Base-by-base conservation (phyloP, 306 rosid species). In the Elaeagnus macrophylla region DNA sequence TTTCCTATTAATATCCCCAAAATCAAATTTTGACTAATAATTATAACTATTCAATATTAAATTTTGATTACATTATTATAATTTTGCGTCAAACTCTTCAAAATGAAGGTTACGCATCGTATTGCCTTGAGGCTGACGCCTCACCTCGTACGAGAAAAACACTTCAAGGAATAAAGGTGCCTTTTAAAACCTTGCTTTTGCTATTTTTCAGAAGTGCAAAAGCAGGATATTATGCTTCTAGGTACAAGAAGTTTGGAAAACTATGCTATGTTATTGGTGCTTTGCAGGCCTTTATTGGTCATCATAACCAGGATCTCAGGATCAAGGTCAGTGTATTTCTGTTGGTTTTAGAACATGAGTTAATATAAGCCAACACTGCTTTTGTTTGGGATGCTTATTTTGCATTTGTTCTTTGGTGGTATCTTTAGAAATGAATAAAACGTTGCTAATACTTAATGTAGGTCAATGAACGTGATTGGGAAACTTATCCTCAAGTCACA, bases 181-280 rank as follows among this genome's bases (percentile, higher is more conserved):
- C n/a, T n/a, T n/a, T n/a, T n/a, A n/a, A n/a, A n/a, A n/a, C n/a
- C n/a, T 62, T 16, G 51, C 42, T 48, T 42, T n/a, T 20, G 16
- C 41, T 50, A 50, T 62, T 59, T 72, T 70, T 67, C 72, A 91
- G 99, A 87, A 91, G 93, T 55, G 99, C 99, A 17, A 91, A 86
- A 74, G 99, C 96, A 38, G 99, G 99, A 7, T 91, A 72, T 73
- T 73, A 72, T 71, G 88, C 95, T 65, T 78, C 96, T 60, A 76
- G 81, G 57, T 87, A 82, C 67, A 91, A 91, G 77, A 84, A 75
- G 69, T 84, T 86, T 43, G 99, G 99, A 51, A 86, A 87, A 59
- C 70, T 91, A 53, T 91, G 99, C 73, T 91, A 91, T 52, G 65
- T 91, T 48, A 73, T 91, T 62, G 99, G 96, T 73, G 80, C 99